Percentiles rank a stretch among this genome's conserved stretches.
These are phyloP conservation scores for Phytophthora hybrid DNA, from an alignment of 352 stramenopile genomes.

Conservation along the genomic window DNA sequence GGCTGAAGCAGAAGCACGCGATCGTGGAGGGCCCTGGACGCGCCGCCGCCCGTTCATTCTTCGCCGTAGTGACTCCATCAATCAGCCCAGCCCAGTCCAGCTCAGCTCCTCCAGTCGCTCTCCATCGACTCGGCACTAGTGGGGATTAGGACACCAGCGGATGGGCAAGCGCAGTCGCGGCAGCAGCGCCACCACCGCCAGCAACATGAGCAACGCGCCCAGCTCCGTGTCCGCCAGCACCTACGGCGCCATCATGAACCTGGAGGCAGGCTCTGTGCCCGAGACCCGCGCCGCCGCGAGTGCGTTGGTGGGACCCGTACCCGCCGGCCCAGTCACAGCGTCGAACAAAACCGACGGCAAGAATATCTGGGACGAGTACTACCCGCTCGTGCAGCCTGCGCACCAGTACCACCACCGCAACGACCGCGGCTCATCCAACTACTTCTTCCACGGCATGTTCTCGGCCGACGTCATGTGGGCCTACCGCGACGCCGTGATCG, in stretches of 20 bases:
- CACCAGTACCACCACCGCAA: slow-evolving; percentile 85
- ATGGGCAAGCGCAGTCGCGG: slow-evolving; percentile 54
- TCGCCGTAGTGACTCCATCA: slow-evolving; percentile 20
- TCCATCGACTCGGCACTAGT: background rate
- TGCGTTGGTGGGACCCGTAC: slow-evolving; percentile 37
- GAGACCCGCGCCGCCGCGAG: slow-evolving; percentile 23
- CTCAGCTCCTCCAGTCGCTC: background rate
- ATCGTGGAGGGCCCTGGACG: slow-evolving; percentile 6
- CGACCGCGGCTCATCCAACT: slow-evolving; percentile 76
- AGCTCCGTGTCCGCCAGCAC: slow-evolving; percentile 24
- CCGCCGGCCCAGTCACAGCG: slow-evolving; percentile 12
- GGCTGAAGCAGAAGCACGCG: slow-evolving; percentile 21
- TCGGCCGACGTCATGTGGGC: slow-evolving; percentile 87
- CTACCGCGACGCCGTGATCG: slow-evolving; percentile 84
- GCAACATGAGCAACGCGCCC: slow-evolving; percentile 38
- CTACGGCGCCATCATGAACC: slow-evolving; percentile 55
- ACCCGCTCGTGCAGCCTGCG: slow-evolving; percentile 85
- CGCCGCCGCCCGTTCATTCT: slow-evolving; percentile 16
- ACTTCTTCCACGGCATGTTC: slow-evolving; percentile 91
- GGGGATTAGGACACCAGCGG: background rate
- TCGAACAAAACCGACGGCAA: slow-evolving; percentile 43
- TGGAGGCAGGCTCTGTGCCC: slow-evolving; percentile 29
- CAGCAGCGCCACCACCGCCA: slow-evolving; percentile 34
- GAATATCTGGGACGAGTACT: slow-evolving; percentile 91
- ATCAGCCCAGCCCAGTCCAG: slow-evolving; percentile 13